phyloP scores from a whole-genome alignment of 1,139 yeast genomes.

The Sugiyamaella novakii region DNA sequence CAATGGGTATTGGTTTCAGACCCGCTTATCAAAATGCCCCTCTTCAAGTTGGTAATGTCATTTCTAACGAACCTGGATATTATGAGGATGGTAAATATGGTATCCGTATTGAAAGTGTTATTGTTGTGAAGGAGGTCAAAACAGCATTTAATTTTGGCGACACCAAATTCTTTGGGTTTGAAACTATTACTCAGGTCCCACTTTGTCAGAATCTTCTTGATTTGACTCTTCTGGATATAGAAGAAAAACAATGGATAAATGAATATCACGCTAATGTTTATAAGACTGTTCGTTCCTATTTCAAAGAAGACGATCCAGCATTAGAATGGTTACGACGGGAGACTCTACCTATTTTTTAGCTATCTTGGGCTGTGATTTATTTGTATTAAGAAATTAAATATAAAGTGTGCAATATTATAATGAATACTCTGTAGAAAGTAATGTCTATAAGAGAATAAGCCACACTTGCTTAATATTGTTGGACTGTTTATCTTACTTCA shows the following conservation, averaged over 20 bases:
- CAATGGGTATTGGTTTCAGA: conserved; percentile 85
- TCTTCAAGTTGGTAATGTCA: conserved; percentile 70
- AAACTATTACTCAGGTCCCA: conserved; percentile 87
- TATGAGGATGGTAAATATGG: conserved; percentile 94
- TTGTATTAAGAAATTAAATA: no score
- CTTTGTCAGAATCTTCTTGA: conserved; percentile 72
- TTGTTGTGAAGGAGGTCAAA: conserved; percentile 59
- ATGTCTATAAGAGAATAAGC: no score
- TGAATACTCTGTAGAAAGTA: no score
- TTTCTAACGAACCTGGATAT: conserved; percentile 95
- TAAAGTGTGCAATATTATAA: no score
- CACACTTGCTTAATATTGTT: no score
- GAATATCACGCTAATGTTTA: conserved; percentile 66
- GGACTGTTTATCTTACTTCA: no score
- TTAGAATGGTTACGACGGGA: conserved; percentile 78
- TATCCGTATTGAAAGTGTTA: conserved; percentile 83
- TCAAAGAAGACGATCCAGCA: conserved; percentile 55
- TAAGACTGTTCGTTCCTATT: conserved; percentile 52
- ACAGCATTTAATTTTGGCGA: conserved; percentile 50
- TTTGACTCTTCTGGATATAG: conserved; percentile 53
- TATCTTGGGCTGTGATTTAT: no score
- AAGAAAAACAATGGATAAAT: conserved; percentile 71
- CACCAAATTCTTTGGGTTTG: conserved; percentile 68
- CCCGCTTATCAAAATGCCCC: conserved; percentile 41
- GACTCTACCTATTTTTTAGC: conserved; percentile 51